Evolutionary conservation across 495 filamentous ascomycete species (phyloP).

Genomic region (Hypoxylon crocopeplum): DNA sequence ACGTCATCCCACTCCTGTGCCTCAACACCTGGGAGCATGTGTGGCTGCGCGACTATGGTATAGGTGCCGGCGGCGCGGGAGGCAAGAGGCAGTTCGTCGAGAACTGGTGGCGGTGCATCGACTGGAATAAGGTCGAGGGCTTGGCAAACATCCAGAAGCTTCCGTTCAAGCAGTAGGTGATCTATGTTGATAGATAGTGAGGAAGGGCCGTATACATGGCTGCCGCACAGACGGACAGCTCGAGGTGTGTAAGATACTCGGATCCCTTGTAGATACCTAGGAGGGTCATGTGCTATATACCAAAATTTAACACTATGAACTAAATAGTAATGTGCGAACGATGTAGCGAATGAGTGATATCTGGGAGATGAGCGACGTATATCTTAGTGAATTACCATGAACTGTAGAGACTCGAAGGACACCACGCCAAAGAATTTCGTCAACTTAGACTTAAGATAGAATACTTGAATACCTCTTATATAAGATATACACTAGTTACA

Average conservation of each 20-base stretch:
- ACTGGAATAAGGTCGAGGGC: constrained; percentile 77
- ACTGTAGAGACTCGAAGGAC: no score
- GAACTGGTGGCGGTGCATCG: constrained; percentile 84
- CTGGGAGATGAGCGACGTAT: no score
- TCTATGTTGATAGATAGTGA: background rate
- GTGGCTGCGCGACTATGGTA: constrained; percentile 85
- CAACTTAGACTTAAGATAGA: no score
- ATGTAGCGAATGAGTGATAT: no score
- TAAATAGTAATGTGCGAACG: no score
- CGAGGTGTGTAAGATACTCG: constrained; percentile 37
- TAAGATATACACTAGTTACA: background rate
- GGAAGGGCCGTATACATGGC: no score
- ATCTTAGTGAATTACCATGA: no score
- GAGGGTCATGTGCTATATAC: constrained; percentile 28
- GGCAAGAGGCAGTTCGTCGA: constrained; percentile 80
- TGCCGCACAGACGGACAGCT: no score
- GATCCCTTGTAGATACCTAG: constrained; percentile 17
- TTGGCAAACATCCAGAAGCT: constrained; percentile 29
- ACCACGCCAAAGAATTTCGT: no score
- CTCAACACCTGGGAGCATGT: constrained; percentile 97
- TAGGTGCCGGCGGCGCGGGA: constrained; percentile 48
- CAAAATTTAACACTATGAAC: constrained; percentile 21
- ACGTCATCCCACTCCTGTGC: constrained; percentile 79
- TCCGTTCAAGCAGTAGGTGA: constrained; percentile 8
- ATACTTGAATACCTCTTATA: no score